Percentiles rank a stretch among this genome's conserved stretches.
phyloP scores from a whole-genome alignment of 2,329 filamentous ascomycete genomes.

The Daldinia sp. region DNA sequence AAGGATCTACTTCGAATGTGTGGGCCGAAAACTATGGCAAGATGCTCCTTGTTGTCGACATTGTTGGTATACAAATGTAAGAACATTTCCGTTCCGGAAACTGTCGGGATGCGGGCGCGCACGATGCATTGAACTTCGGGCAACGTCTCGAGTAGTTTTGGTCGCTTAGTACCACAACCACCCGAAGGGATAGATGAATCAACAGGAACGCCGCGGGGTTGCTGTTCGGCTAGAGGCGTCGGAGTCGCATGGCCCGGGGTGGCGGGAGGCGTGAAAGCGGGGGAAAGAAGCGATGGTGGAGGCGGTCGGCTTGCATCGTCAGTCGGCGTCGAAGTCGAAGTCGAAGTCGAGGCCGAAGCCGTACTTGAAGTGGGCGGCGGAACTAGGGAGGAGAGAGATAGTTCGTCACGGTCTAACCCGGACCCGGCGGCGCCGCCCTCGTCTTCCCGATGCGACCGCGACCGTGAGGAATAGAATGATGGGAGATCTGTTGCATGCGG shows the following conservation, averaged over 20 bases:
- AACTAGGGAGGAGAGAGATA: conserved; percentile 48
- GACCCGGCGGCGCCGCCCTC: conserved; percentile 19
- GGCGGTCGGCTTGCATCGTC: conserved; percentile 33
- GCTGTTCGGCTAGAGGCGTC: conserved; percentile 43
- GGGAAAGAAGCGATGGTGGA: conserved; percentile 80
- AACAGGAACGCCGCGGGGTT: conserved; percentile 64
- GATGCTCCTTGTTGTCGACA: conserved; percentile 92
- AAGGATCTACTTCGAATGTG: conserved; percentile 78
- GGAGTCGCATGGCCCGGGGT: conserved; percentile 69
- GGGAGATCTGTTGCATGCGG: conserved; percentile 49
- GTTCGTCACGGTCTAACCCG: conserved; percentile 45
- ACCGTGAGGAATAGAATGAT: conserved; percentile 57
- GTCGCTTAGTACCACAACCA: conserved; percentile 69
- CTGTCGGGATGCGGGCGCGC: conserved; percentile 92
- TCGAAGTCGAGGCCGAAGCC: not conserved
- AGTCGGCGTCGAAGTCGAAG: conserved; percentile 6
- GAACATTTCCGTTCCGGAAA: conserved; percentile 93
- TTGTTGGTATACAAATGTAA: conserved; percentile 93
- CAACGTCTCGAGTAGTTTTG: conserved; percentile 76
- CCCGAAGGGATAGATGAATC: conserved; percentile 66
- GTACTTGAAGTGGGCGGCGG: conserved; percentile 10
- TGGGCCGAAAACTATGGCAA: conserved; percentile 95
- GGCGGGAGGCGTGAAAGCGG: conserved; percentile 79
- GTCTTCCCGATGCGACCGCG: conserved; percentile 40
- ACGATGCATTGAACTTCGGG: conserved; percentile 94